phyloP scores from a whole-genome alignment of 495 filamentous ascomycete species.

The Neurospora sp. region DNA sequence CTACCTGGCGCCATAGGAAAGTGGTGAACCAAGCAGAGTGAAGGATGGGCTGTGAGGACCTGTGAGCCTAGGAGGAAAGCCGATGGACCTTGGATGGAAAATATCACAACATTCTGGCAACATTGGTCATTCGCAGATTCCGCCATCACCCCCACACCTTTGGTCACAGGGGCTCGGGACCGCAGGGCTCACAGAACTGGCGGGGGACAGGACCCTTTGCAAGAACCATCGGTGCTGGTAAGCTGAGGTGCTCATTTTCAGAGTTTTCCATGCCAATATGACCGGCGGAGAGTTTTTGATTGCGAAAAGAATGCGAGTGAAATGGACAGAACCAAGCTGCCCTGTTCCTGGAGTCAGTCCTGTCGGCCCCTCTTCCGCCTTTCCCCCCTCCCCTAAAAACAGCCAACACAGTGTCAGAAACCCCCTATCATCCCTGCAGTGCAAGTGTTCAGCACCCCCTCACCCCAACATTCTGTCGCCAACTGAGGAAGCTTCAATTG shows the following conservation, averaged over 20 bases:
- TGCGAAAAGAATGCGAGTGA: background rate
- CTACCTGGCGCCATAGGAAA: background rate
- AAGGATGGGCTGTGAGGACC: background rate
- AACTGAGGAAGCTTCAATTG: background rate
- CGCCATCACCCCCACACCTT: conserved; percentile 10
- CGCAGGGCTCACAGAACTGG: background rate
- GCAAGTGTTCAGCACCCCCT: background rate
- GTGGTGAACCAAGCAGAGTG: background rate
- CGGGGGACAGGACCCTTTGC: background rate
- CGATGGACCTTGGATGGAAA: conserved; percentile 1
- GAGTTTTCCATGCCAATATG: background rate
- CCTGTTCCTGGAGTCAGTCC: background rate
- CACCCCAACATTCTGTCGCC: background rate
- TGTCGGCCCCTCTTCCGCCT: background rate
- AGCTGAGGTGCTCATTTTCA: background rate
- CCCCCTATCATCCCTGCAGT: background rate
- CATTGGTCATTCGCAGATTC: conserved; percentile 9
- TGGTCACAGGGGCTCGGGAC: conserved; percentile 8
- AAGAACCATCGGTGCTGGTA: background rate
- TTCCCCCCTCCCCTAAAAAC: background rate
- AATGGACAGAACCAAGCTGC: background rate
- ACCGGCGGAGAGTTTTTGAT: background rate
- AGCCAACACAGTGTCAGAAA: background rate
- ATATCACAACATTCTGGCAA: conserved; percentile 28
- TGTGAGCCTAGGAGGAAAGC: background rate